Conservation (phyloP, 495 filamentous ascomycete species). For the Penicillium silybi region DNA sequence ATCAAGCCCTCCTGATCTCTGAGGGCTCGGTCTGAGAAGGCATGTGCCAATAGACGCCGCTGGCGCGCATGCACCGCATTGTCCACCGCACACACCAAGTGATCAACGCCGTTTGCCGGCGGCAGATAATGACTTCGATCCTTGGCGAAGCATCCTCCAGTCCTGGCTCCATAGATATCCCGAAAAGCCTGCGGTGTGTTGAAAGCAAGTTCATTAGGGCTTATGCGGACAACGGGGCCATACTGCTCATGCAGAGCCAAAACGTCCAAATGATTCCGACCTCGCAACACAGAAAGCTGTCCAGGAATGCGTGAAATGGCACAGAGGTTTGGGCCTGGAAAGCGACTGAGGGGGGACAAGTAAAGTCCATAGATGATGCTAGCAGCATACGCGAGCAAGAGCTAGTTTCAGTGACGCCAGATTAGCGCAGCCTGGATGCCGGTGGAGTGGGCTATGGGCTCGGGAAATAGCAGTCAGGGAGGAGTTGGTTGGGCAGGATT, state of each 20-base stretch:
- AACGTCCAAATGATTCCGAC: slow-evolving; percentile 19
- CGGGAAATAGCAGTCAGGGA: not conserved
- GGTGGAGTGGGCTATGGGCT: not conserved
- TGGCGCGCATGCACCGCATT: slow-evolving; percentile 30
- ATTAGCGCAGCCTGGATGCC: slow-evolving; percentile 1
- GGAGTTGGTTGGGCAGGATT: not conserved
- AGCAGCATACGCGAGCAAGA: slow-evolving; percentile 8
- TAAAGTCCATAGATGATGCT: slow-evolving; percentile 43
- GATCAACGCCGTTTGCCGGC: slow-evolving; percentile 19
- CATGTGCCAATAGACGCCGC: slow-evolving; percentile 38
- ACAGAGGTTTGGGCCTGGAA: slow-evolving; percentile 50
- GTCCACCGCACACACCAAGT: slow-evolving; percentile 19
- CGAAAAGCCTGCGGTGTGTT: slow-evolving; percentile 49
- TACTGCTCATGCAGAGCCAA: slow-evolving; percentile 33
- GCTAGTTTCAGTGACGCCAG: slow-evolving; percentile 4
- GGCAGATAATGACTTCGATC: slow-evolving; percentile 20
- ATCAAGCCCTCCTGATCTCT: slow-evolving; percentile 35
- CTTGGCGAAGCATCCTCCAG: slow-evolving; percentile 27
- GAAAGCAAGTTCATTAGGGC: slow-evolving; percentile 55
- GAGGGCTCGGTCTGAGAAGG: slow-evolving; percentile 47
- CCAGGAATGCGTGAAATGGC: slow-evolving; percentile 37
- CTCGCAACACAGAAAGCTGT: slow-evolving; percentile 21
- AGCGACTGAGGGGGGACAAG: slow-evolving; percentile 45
- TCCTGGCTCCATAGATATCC: slow-evolving; percentile 53
- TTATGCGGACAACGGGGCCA: slow-evolving; percentile 51